These are phyloP conservation scores for Davidsoniella eucalypti DNA, from an alignment of 2,329 filamentous ascomycete species.

Conservation along the genomic window DNA sequence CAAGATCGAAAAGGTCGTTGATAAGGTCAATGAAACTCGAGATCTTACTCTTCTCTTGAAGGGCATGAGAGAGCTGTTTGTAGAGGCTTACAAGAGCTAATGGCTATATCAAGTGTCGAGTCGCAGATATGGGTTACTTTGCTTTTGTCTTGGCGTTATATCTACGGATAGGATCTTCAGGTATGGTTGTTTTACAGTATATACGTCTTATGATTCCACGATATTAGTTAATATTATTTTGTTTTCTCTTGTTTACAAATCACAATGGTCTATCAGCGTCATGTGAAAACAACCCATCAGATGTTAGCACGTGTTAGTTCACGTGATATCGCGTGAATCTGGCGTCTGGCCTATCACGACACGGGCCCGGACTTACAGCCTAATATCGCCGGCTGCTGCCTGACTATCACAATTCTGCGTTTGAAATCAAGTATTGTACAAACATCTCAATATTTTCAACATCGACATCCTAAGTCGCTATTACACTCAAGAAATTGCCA, in stretches of 20 bases:
- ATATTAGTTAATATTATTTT: background rate
- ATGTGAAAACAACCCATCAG: too few relatives aligned
- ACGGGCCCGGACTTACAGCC: too few relatives aligned
- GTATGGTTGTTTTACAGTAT: background rate
- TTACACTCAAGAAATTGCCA: background rate
- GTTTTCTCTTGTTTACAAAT: too few relatives aligned
- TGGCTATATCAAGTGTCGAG: background rate
- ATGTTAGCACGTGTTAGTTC: too few relatives aligned
- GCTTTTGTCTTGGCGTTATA: background rate
- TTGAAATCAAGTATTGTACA: too few relatives aligned
- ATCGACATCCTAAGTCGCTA: background rate
- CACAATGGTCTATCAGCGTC: too few relatives aligned
- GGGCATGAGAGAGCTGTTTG: conserved; percentile 68
- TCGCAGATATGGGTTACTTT: background rate
- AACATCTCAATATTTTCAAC: background rate
- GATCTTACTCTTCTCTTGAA: conserved; percentile 59
- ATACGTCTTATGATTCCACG: background rate
- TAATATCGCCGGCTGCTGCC: too few relatives aligned
- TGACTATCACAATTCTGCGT: too few relatives aligned
- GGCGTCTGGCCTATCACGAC: too few relatives aligned
- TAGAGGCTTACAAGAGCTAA: conserved; percentile 39
- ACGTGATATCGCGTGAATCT: too few relatives aligned
- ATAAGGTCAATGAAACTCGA: conserved; percentile 65
- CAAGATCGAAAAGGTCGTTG: conserved; percentile 58
- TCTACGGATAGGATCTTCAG: background rate